Base-by-base conservation (phyloP, 352 stramenopile species). In the Phytopythium boreale region DNA sequence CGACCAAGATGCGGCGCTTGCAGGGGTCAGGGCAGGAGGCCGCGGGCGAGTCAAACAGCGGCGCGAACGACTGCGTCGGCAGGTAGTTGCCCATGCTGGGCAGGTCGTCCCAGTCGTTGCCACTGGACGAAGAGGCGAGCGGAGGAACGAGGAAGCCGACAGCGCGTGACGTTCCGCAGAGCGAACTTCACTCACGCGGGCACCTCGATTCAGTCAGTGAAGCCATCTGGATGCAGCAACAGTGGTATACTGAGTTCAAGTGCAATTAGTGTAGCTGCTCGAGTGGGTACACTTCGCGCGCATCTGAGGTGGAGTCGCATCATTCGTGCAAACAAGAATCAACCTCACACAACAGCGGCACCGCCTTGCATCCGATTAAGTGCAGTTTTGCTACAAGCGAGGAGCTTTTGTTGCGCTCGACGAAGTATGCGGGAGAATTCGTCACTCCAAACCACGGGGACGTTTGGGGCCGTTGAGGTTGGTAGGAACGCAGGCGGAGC, bases 1-100 rank as follows among this genome's bases (percentile, higher is more conserved):
- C 82, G 77, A 98, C 97, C 57, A 98, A 66, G 61, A 84, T 77
- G 70, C 75, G 72, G 24, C 70, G 76, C 46, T 81, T 63, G 26
- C 68, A 71, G 69, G 34, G 10, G 34, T 71, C 66, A 29, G 39
- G 72, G 27, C 58, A 83, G 66, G 68, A 84, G 11, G 52, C 68
- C 20, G 68, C 39, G 36, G 82, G 36, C 27, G 56, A 62, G 57
- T 66, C 60, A 56, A 79, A 72, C n/a, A 79, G 55, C 15, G 70
- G 56, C 59, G 76, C 63, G 19, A 80, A 34, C 10, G 75, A 83
- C 52, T 59, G 69, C 29, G 29, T 34, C 29, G 29, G 29, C 34
- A 39, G 10, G 24, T 77, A 27, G 64, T 83, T 86, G 67, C 79
- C 76, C 79, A 88, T 86, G 53, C 4, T 41, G 66, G 4, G 37